Evolutionary conservation across 1,284 basidiomycete genomes (phyloP).

Genomic region (Rhodotorula sp.): DNA sequence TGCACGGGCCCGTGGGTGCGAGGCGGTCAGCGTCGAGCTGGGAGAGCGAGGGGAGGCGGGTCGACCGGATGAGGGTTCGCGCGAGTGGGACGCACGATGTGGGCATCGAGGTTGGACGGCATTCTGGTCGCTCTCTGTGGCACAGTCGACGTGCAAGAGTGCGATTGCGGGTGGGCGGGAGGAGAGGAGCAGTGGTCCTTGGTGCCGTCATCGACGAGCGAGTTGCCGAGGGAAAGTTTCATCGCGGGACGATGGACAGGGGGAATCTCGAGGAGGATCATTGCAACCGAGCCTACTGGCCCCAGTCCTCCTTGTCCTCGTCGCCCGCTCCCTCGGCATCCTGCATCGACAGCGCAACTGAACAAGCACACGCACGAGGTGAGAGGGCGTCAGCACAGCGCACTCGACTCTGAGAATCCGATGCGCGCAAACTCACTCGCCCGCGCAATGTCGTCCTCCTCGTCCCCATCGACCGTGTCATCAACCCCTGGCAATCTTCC

Average conservation of each 20-base stretch:
- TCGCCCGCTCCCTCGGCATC: constrained; percentile 11
- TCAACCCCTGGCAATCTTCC: constrained; percentile 24
- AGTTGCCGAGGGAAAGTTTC: not conserved
- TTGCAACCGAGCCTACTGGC: not conserved
- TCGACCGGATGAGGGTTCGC: not conserved
- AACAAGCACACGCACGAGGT: too few relatives aligned
- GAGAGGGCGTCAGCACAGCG: too few relatives aligned
- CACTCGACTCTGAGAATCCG: not conserved
- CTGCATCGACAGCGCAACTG: constrained; percentile 59
- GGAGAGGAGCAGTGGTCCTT: not conserved
- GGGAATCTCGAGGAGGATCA: not conserved
- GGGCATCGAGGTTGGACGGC: constrained; percentile 1
- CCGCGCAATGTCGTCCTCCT: constrained; percentile 52
- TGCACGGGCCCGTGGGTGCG: constrained; percentile 6
- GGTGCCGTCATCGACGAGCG: too few relatives aligned
- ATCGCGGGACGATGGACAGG: not conserved
- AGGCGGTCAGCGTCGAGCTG: constrained; percentile 1
- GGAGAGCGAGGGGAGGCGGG: not conserved
- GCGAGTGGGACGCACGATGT: constrained; percentile 4
- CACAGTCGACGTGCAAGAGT: too few relatives aligned
- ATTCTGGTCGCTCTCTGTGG: not conserved
- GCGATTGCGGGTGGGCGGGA: not conserved
- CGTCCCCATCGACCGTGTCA: constrained; percentile 16
- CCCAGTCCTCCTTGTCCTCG: not conserved
- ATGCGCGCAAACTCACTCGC: constrained; percentile 51